Conservation (phyloP, 345 rosid species). For the Eucalyptus regnans region DNA sequence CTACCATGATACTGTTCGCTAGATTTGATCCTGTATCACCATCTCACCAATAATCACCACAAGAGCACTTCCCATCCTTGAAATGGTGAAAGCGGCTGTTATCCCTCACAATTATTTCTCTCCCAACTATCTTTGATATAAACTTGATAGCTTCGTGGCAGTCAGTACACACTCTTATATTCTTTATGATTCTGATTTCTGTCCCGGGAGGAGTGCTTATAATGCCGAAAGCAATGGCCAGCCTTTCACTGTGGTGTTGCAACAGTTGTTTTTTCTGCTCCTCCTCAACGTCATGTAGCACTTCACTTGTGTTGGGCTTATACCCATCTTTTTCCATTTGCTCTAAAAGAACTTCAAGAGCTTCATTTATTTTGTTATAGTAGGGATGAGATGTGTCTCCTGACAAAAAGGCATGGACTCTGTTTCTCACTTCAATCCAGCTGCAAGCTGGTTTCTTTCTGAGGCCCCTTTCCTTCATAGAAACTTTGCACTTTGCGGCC, state of each 20-base stretch:
- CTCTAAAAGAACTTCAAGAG: constrained; percentile 31
- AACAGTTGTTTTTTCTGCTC: constrained; percentile 56
- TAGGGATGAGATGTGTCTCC: constrained; percentile 67
- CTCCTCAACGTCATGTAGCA: constrained; percentile 59
- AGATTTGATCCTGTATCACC: background rate
- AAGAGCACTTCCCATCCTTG: constrained; percentile 54
- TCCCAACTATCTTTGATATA: constrained; percentile 46
- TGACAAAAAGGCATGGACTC: constrained; percentile 52
- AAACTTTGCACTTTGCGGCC: constrained; percentile 33
- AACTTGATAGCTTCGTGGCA: constrained; percentile 60
- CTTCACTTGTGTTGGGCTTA: constrained; percentile 52
- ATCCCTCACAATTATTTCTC: constrained; percentile 66
- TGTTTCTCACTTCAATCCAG: constrained; percentile 67
- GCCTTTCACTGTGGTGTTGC: constrained; percentile 55
- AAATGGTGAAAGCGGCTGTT: constrained; percentile 77
- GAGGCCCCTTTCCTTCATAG: constrained; percentile 45
- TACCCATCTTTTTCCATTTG: constrained; percentile 71
- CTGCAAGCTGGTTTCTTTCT: constrained; percentile 71
- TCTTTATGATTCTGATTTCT: constrained; percentile 62
- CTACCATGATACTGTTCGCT: background rate
- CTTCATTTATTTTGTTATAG: constrained; percentile 27
- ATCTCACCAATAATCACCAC: constrained; percentile 69
- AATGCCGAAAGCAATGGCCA: constrained; percentile 66
- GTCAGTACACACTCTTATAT: constrained; percentile 50
- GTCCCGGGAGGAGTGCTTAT: constrained; percentile 53